Percentiles rank a stretch among this genome's conserved stretches.
phyloP scores from a whole-genome alignment of 108 stramenopile genomes.

The Mediolabrus comicus region DNA sequence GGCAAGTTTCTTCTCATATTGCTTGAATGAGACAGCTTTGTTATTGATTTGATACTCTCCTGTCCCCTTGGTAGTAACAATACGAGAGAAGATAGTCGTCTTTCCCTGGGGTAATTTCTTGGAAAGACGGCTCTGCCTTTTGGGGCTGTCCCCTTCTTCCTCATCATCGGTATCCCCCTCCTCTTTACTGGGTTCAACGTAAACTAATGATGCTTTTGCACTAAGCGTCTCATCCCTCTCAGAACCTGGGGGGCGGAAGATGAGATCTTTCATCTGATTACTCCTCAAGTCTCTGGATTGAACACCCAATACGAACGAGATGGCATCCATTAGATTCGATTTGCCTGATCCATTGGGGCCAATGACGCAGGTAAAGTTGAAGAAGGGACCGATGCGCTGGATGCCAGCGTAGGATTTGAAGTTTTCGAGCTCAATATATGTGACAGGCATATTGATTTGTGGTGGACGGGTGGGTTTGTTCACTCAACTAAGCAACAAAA shows the following conservation, averaged over 20 bases:
- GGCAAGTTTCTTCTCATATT: constrained; percentile 83
- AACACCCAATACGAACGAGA: constrained; percentile 96
- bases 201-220: constrained; percentile 79
- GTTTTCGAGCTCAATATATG: constrained; percentile 94
- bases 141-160: constrained; percentile 14
- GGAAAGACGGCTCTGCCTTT: constrained; percentile 27
- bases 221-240: constrained; percentile 37
- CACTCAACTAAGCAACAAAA: too few species aligned
- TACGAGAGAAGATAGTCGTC: constrained; percentile 79
- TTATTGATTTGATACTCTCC: constrained; percentile 90
- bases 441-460: constrained; percentile 61
- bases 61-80: constrained; percentile 76
- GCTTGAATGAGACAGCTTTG: constrained; percentile 68
- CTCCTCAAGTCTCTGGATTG: constrained; percentile 93
- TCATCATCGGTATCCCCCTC: constrained; percentile 33
- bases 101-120: constrained; percentile 30
- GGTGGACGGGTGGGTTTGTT: not conserved
- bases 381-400: constrained; percentile 94
- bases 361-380: constrained; percentile 94
- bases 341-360: constrained; percentile 97
- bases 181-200: constrained; percentile 40
- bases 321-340: constrained; percentile 82
- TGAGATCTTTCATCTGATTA: constrained; percentile 90
- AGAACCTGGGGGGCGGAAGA: constrained; percentile 81
- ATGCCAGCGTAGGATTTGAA: constrained; percentile 98